These are phyloP conservation scores for Miamiensis avidus DNA, from an alignment of 169 alveolate species.

Conservation along the genomic window DNA sequence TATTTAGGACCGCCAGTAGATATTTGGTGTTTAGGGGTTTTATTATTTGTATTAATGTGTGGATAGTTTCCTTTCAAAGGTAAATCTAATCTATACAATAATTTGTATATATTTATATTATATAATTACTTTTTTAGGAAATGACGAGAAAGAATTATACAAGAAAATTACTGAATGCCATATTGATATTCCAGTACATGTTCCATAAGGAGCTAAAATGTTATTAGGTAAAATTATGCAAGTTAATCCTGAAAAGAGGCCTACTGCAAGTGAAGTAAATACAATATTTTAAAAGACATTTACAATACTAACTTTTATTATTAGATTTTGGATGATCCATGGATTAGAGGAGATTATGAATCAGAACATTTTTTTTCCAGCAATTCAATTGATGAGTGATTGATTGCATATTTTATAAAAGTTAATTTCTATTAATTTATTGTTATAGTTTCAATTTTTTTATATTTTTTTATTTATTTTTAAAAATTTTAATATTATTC, in stretches of 20 bases:
- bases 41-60: slow-evolving; percentile 59
- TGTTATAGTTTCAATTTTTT: too few species aligned
- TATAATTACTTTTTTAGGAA: slow-evolving; percentile 17
- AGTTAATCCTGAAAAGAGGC: slow-evolving; percentile 38
- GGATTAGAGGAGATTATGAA: not conserved
- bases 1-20: slow-evolving; percentile 74
- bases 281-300: not conserved
- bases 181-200: slow-evolving; percentile 43
- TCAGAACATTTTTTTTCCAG: not conserved
- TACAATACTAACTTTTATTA: not conserved
- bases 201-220: slow-evolving; percentile 16
- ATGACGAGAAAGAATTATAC: slow-evolving; percentile 50
- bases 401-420: not conserved
- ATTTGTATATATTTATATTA: not conserved
- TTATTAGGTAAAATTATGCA: slow-evolving; percentile 28
- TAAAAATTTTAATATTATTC: not conserved
- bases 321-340: slow-evolving; percentile 20
- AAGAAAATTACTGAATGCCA: slow-evolving; percentile 48
- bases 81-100: not conserved
- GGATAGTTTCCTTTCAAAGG: slow-evolving; percentile 79
- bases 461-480: not conserved
- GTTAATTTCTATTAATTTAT: too few species aligned
- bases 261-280: slow-evolving; percentile 33
- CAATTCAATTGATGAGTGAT: not conserved
- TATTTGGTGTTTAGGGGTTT: slow-evolving; percentile 79